Evolutionary conservation across 257 asterid species (phyloP).

Genomic region (Plantago elongata): DNA sequence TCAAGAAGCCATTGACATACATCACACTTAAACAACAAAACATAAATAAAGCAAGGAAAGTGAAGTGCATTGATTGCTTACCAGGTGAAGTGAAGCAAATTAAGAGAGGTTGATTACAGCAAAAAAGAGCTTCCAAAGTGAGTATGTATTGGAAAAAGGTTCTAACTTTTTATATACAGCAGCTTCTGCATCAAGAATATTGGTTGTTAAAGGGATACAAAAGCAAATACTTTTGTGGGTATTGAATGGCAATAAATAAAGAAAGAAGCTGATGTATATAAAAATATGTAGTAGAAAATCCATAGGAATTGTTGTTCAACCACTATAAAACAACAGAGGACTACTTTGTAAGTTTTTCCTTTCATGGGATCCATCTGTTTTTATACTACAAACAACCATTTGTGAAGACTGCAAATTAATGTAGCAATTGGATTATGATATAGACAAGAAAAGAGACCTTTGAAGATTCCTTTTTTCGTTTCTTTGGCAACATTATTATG

Average conservation of each 20-base stretch:
- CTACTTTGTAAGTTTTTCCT: no score
- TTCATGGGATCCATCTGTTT: no score
- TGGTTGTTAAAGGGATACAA: constrained; percentile 16
- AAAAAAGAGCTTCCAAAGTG: no score
- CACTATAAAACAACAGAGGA: constrained; percentile 1
- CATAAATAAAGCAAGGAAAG: constrained; percentile 19
- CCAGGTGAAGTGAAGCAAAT: no score
- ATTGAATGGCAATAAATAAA: constrained; percentile 9
- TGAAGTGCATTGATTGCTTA: constrained; percentile 19
- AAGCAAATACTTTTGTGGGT: constrained; percentile 17
- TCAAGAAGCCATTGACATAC: constrained; percentile 6
- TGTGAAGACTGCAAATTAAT: no score
- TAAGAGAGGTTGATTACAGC: no score
- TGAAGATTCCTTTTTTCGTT: no score
- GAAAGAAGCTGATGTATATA: not conserved
- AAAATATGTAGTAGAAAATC: constrained; percentile 14
- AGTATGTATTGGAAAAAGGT: not conserved
- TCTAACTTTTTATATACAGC: constrained; percentile 16
- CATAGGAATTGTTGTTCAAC: constrained; percentile 31
- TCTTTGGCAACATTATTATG: no score
- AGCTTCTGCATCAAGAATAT: constrained; percentile 24
- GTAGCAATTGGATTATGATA: no score
- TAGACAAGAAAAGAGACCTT: no score
- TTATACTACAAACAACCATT: no score
- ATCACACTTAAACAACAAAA: constrained; percentile 7